A percentile compares a stretch with the other conserved stretches of the same genome.
phyloP scores from a whole-genome alignment of 495 filamentous ascomycete species.

The Hypomontagnella submonticulosa region DNA sequence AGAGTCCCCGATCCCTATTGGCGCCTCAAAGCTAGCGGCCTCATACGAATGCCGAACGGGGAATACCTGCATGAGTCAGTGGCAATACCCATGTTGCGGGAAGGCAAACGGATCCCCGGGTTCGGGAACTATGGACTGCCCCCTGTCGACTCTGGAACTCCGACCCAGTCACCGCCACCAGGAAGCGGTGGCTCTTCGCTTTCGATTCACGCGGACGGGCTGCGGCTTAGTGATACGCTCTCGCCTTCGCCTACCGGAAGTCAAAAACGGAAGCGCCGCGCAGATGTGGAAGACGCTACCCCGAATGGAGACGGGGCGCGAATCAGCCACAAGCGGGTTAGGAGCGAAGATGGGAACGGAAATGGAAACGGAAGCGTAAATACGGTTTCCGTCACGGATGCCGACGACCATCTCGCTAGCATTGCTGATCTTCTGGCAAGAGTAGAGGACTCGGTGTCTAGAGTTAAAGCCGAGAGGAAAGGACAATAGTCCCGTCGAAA shows the following conservation, averaged over 20 bases:
- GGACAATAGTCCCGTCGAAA: too few species aligned
- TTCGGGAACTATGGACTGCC: conserved; percentile 45
- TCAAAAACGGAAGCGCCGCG: conserved; percentile 42
- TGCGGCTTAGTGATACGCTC: conserved; percentile 17
- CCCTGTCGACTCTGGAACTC: conserved; percentile 26
- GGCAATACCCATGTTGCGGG: conserved; percentile 46
- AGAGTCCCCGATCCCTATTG: conserved; percentile 51
- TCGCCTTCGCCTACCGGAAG: conserved; percentile 23
- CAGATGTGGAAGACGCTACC: conserved; percentile 31
- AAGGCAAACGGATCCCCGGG: conserved; percentile 43
- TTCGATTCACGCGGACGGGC: conserved; percentile 1
- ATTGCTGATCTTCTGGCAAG: conserved; percentile 37
- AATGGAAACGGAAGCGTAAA: conserved; percentile 5
- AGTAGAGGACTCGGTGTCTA: conserved; percentile 13
- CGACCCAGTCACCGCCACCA: conserved; percentile 32
- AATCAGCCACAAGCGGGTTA: conserved; percentile 35
- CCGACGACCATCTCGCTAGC: conserved; percentile 36
- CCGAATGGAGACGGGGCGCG: conserved; percentile 22
- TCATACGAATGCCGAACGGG: conserved; percentile 57
- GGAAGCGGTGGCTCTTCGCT: conserved; percentile 11
- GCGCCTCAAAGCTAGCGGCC: conserved; percentile 53
- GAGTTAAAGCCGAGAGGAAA: background rate
- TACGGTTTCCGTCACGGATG: conserved; percentile 5
- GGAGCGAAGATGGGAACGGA: conserved; percentile 21
- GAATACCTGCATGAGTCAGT: conserved; percentile 57